A percentile compares a stretch with the other conserved stretches of the same genome.
These are phyloP conservation scores for Debaryomycetaceae sp. DNA, from an alignment of 1,139 yeast genomes.

Conservation along the genomic window DNA sequence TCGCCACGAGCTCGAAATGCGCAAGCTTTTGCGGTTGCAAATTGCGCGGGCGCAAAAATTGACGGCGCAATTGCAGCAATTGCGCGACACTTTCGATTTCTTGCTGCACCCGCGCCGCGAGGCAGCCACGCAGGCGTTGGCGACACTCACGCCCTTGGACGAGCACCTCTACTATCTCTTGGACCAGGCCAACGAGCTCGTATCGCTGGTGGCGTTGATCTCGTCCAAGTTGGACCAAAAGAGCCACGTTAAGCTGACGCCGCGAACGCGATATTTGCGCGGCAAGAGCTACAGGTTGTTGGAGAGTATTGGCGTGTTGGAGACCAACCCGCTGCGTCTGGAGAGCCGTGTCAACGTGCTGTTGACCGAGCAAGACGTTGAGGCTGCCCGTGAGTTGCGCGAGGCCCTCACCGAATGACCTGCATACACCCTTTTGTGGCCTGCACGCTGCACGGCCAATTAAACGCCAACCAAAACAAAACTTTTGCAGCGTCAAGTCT, in stretches of 20 bases:
- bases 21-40: conserved; percentile 39
- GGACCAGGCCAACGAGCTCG: conserved; percentile 37
- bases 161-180: conserved; percentile 48
- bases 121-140: conserved; percentile 27
- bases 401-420: not conserved
- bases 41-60: conserved; percentile 34
- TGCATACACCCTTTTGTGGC: conserved; percentile 2
- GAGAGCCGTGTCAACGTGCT: conserved; percentile 4
- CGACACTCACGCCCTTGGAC: conserved; percentile 46
- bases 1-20: conserved; percentile 39
- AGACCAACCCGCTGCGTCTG: conserved; percentile 5
- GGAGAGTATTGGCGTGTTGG: conserved; percentile 19
- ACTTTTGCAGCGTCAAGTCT: not conserved
- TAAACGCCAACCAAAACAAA: conserved; percentile 7
- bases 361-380: conserved; percentile 2
- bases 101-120: conserved; percentile 19
- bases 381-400: not conserved
- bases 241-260: conserved; percentile 19
- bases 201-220: conserved; percentile 32
- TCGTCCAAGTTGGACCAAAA: conserved; percentile 25
- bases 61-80: conserved; percentile 25
- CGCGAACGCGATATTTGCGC: conserved; percentile 26
- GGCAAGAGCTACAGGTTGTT: conserved; percentile 23
- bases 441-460: conserved; percentile 6
- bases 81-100: conserved; percentile 27